phyloP scores from a whole-genome alignment of 2,329 filamentous ascomycete species.

The Keithomyces neogunnii region DNA sequence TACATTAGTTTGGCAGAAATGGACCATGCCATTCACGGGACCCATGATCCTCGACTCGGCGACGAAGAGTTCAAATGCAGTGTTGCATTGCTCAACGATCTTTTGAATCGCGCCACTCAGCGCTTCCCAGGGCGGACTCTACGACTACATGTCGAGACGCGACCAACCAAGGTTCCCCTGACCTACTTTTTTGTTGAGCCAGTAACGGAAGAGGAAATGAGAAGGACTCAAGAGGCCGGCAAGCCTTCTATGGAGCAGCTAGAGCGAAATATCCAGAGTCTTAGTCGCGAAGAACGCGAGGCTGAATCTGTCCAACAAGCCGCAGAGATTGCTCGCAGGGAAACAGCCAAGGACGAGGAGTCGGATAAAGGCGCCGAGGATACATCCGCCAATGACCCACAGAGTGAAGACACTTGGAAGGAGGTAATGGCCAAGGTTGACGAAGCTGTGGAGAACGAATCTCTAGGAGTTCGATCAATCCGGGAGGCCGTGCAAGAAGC shows the following conservation, averaged over 20 bases:
- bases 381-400: conserved; percentile 10
- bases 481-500: conserved; percentile 47
- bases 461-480: conserved; percentile 41
- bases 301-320: conserved; percentile 11
- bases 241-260: conserved; percentile 59
- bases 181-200: conserved; percentile 92
- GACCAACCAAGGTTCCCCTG: conserved; percentile 48
- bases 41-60: conserved; percentile 56
- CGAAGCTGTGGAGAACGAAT: conserved; percentile 49
- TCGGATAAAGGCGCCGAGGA: conserved; percentile 12
- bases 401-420: conserved; percentile 38
- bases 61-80: conserved; percentile 81
- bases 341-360: conserved; percentile 14
- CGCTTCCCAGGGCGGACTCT: conserved; percentile 70
- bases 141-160: conserved; percentile 74
- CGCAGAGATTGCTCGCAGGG: conserved; percentile 11
- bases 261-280: conserved; percentile 52
- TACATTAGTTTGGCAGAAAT: conserved; percentile 83
- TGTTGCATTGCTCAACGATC: conserved; percentile 67
- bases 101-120: conserved; percentile 65
- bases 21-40: conserved; percentile 83
- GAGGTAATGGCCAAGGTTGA: conserved; percentile 47
- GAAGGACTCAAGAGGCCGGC: conserved; percentile 61
- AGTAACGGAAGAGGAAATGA: conserved; percentile 63
- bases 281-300: conserved; percentile 27